Conservation (phyloP, 2,329 filamentous ascomycete species). For the Aspergillus sclerotialis region DNA sequence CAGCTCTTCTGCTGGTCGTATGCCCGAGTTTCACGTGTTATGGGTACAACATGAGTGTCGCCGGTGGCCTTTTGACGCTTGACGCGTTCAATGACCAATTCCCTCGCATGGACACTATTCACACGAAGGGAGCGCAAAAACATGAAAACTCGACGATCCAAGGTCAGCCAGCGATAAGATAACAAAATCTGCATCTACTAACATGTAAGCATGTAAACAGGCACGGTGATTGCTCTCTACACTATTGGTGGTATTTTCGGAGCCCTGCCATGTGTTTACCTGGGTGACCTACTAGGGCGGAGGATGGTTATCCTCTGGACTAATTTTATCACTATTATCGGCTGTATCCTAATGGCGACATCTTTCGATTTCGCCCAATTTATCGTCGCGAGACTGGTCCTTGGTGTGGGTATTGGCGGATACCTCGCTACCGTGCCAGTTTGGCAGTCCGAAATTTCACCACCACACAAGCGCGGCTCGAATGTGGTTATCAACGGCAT, state of each 20-base stretch:
- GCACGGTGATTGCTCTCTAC: constrained; percentile 39
- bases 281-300: constrained; percentile 42
- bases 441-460: constrained; percentile 29
- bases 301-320: constrained; percentile 39
- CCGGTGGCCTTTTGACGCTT: constrained; percentile 56
- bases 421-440: constrained; percentile 39
- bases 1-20: constrained; percentile 19
- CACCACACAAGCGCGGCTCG: constrained; percentile 12
- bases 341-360: constrained; percentile 38
- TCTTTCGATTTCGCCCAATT: constrained; percentile 42
- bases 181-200: no score
- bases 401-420: constrained; percentile 39
- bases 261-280: constrained; percentile 38
- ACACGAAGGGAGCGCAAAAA: constrained; percentile 29
- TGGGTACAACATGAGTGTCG: constrained; percentile 47
- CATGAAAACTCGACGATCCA: constrained; percentile 39
- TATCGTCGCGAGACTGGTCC: constrained; percentile 39
- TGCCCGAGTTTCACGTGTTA: constrained; percentile 35
- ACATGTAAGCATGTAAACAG: no score
- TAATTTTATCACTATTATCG: constrained; percentile 35
- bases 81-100: constrained; percentile 49
- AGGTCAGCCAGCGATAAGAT: no score
- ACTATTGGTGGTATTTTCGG: constrained; percentile 43
- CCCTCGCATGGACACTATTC: constrained; percentile 43
- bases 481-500: constrained; percentile 26